Percentiles rank a stretch among this genome's conserved stretches.
Conservation (phyloP, 2,329 filamentous ascomycete species). For the Cladophialophora psammophila region DNA sequence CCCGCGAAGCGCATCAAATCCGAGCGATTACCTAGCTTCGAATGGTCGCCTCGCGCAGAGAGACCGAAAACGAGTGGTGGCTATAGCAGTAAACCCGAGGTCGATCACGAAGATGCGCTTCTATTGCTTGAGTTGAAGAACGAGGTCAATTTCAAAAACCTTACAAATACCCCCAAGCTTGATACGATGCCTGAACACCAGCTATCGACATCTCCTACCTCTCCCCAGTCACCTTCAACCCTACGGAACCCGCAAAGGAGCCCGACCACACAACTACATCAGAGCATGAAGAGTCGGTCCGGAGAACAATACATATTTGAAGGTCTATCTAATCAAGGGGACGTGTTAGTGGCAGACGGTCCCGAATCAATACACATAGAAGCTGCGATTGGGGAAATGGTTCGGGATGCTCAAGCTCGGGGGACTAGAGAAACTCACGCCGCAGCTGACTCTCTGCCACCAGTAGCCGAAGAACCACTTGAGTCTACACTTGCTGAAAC, state of each 20-base stretch:
- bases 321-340: not conserved
- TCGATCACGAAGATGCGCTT: conserved; percentile 56
- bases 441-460: not conserved
- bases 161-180: conserved; percentile 27
- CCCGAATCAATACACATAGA: conserved; percentile 7
- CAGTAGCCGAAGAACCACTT: conserved; percentile 6
- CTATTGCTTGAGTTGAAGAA: conserved; percentile 53
- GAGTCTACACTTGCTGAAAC: conserved; percentile 8
- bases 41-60: conserved; percentile 42
- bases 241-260: conserved; percentile 8
- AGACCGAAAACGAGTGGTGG: conserved; percentile 46
- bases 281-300: conserved; percentile 2
- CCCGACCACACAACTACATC: conserved; percentile 20
- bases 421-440: not conserved
- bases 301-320: not conserved
- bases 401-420: not conserved
- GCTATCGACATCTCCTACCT: conserved; percentile 21
- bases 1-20: conserved; percentile 68
- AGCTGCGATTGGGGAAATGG: not conserved
- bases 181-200: conserved; percentile 16
- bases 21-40: conserved; percentile 59
- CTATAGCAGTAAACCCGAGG: conserved; percentile 36
- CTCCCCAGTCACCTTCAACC: conserved; percentile 4
- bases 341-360: not conserved
- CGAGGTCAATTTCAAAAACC: conserved; percentile 39